Evolutionary conservation across 1,284 basidiomycete species (phyloP).

Genomic region (Pseudozyma thailandica): DNA sequence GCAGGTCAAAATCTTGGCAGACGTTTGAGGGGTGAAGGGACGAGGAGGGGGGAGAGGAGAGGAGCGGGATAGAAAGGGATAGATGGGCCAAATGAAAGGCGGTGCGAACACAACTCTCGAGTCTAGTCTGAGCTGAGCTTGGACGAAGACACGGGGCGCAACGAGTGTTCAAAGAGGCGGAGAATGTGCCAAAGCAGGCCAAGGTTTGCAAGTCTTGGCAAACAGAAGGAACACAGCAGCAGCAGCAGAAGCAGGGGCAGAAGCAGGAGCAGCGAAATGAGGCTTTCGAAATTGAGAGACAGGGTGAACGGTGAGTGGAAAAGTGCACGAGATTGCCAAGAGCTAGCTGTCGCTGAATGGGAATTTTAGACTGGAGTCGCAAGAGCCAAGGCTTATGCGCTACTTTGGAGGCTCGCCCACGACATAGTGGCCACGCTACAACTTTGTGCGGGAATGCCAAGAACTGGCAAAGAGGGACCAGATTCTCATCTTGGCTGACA

Average conservation of each 20-base stretch:
- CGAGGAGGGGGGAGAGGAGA: background rate
- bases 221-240: background rate
- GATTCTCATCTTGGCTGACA: no score
- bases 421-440: no score
- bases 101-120: background rate
- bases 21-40: background rate
- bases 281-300: background rate
- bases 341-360: background rate
- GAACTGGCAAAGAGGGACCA: background rate
- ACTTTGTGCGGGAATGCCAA: constrained; percentile 1
- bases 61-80: background rate
- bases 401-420: no score
- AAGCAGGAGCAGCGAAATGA: background rate
- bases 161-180: constrained; percentile 2
- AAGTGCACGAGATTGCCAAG: constrained; percentile 10
- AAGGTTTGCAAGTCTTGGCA: constrained; percentile 26
- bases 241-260: background rate
- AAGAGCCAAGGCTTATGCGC: background rate
- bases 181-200: constrained; percentile 7
- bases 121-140: no score
- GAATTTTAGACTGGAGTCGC: background rate
- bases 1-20: constrained; percentile 27
- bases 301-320: background rate
- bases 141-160: no score
- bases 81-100: no score